Conservation (phyloP, 768 basidiomycete species). For the Glaciozyma martinii region DNA sequence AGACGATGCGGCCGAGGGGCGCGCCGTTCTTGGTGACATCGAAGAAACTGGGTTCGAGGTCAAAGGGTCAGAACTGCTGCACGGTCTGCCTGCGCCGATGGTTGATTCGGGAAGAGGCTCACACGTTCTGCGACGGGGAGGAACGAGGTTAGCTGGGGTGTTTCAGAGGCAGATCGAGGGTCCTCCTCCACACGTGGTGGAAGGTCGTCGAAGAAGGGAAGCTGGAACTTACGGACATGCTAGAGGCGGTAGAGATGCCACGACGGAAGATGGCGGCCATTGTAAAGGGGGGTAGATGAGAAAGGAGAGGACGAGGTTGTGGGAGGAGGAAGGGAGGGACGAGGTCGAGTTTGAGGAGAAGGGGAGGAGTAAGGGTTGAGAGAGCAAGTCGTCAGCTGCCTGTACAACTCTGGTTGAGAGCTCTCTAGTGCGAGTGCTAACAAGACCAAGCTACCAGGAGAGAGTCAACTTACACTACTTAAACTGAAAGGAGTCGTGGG, state of each 20-base stretch:
- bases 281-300: neutral
- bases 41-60: constrained; percentile 27
- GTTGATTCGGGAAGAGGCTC: no score
- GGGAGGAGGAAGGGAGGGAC: neutral
- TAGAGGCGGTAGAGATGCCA: constrained; percentile 21
- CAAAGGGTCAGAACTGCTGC: no score
- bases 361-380: neutral
- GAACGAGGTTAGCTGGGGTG: neutral
- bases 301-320: neutral
- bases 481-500: no score
- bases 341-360: neutral
- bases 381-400: neutral
- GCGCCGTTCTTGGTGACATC: constrained; percentile 50
- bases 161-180: neutral
- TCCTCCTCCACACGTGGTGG: neutral
- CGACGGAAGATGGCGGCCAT: constrained; percentile 26
- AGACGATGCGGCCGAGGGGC: constrained; percentile 62
- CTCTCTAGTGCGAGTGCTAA: no score
- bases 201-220: neutral
- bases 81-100: no score
- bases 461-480: no score
- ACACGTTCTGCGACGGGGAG: constrained; percentile 13
- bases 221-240: constrained; percentile 22
- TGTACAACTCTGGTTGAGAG: neutral
- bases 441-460: no score